Evolutionary conservation across 495 filamentous ascomycete species (phyloP).

Genomic region (Penicillium riverlandense): DNA sequence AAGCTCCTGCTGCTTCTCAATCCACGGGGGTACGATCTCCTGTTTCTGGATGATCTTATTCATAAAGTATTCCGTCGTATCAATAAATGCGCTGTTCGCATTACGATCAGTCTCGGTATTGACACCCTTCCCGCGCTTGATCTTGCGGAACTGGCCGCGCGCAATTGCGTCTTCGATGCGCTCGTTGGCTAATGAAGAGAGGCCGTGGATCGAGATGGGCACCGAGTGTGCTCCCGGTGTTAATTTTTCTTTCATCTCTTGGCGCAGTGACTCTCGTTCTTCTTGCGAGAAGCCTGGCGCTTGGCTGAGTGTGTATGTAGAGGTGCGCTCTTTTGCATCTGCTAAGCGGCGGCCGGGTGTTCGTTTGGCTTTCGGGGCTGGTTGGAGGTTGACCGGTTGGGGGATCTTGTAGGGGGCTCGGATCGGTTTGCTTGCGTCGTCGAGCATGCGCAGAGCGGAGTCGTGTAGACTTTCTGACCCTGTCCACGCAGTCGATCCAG

Average conservation of each 20-base stretch:
- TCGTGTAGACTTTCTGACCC: slow-evolving; percentile 70
- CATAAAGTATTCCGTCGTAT: slow-evolving; percentile 97
- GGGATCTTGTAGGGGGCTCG: slow-evolving; percentile 45
- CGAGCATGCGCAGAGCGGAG: slow-evolving; percentile 78
- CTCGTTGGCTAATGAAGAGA: slow-evolving; percentile 82
- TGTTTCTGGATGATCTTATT: slow-evolving; percentile 98
- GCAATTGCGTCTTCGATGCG: slow-evolving; percentile 92
- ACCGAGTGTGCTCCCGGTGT: slow-evolving; percentile 62
- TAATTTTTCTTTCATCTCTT: slow-evolving; percentile 76
- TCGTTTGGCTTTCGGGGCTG: slow-evolving; percentile 38
- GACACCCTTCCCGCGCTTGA: slow-evolving; percentile 68
- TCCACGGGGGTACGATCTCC: slow-evolving; percentile 58
- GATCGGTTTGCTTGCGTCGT: slow-evolving; percentile 73
- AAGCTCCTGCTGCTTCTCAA: slow-evolving; percentile 95
- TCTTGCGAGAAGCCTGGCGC: slow-evolving; percentile 52
- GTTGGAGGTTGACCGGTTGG: slow-evolving; percentile 54
- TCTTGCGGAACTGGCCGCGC: slow-evolving; percentile 82
- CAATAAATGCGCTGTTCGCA: slow-evolving; percentile 81
- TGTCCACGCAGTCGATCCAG: slow-evolving; percentile 67
- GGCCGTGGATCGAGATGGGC: slow-evolving; percentile 70
- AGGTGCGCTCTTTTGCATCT: slow-evolving; percentile 70
- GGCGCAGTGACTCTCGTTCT: slow-evolving; percentile 61
- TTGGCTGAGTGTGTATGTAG: slow-evolving; percentile 60
- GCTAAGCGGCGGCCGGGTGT: slow-evolving; percentile 56
- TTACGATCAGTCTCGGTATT: slow-evolving; percentile 69